Conservation (phyloP, 2,329 filamentous ascomycete genomes). For the Dryadomyces quercivorus region DNA sequence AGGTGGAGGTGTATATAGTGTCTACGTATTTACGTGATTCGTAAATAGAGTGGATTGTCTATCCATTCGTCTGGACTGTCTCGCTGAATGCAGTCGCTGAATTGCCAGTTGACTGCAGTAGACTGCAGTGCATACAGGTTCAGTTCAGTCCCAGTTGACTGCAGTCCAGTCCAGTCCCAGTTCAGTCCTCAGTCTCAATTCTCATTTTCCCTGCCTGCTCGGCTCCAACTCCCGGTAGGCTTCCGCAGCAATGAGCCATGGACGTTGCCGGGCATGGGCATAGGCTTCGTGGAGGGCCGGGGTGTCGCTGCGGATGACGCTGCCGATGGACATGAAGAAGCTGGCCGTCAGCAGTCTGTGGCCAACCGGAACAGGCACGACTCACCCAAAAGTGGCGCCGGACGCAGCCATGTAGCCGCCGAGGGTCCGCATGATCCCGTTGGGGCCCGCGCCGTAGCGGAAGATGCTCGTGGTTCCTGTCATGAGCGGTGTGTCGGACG, state of each 20-base stretch:
- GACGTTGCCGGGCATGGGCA: conserved; percentile 58
- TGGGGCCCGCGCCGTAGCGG: conserved; percentile 82
- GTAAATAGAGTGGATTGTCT: too few species aligned
- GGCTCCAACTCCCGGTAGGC: conserved; percentile 23
- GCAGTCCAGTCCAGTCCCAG: too few species aligned
- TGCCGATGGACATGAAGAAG: conserved; percentile 99
- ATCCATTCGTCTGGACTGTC: too few species aligned
- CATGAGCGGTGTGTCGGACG: too few species aligned
- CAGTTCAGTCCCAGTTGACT: too few species aligned
- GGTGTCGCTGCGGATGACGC: conserved; percentile 78
- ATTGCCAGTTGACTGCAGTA: too few species aligned
- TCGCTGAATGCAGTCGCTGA: too few species aligned
- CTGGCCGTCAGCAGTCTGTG: conserved; percentile 20
- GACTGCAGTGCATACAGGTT: too few species aligned
- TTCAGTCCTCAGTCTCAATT: too few species aligned
- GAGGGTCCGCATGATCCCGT: conserved; percentile 85
- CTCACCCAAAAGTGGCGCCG: conserved; percentile 88
- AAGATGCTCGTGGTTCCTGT: conserved; percentile 88
- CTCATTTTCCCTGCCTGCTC: too few species aligned
- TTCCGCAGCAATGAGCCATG: conserved; percentile 49
- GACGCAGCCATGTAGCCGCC: conserved; percentile 96
- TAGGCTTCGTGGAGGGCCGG: conserved; percentile 66
- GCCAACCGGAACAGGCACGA: neutral
- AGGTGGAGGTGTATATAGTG: too few species aligned
- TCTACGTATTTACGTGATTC: too few species aligned